Evolutionary conservation across 2,329 filamentous ascomycete species (phyloP).

Genomic region (Aspergillus texensis): DNA sequence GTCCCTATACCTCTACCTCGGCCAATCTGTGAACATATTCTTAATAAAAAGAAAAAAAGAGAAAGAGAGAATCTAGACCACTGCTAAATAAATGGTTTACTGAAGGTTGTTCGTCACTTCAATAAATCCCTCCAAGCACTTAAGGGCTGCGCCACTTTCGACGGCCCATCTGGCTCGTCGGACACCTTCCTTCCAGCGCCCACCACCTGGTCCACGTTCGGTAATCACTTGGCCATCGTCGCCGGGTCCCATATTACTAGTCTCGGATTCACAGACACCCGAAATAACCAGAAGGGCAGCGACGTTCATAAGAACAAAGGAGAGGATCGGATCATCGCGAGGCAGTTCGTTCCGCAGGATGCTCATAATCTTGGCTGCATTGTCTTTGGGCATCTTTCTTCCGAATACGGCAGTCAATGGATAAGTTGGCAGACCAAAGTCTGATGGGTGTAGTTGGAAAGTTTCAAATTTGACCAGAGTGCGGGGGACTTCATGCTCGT

Average conservation of each 20-base stretch:
- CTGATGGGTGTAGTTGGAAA: constrained; percentile 77
- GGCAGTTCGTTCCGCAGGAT: constrained; percentile 75
- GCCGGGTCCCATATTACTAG: constrained; percentile 74
- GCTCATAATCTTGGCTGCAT: constrained; percentile 78
- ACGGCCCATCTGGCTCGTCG: constrained; percentile 86
- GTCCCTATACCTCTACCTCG: neutral
- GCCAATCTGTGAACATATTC: neutral
- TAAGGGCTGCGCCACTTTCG: constrained; percentile 81
- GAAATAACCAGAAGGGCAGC: constrained; percentile 84
- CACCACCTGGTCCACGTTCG: constrained; percentile 81
- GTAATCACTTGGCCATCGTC: constrained; percentile 79
- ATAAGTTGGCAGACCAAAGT: constrained; percentile 81
- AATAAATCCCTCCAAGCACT: constrained; percentile 80
- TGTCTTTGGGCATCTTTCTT: constrained; percentile 82
- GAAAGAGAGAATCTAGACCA: neutral
- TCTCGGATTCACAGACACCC: constrained; percentile 82
- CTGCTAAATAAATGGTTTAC: constrained; percentile 11
- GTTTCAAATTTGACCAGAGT: constrained; percentile 66
- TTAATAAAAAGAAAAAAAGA: constrained; percentile 2
- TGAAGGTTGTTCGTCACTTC: constrained; percentile 68
- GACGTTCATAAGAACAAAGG: constrained; percentile 94
- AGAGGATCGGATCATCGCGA: constrained; percentile 78
- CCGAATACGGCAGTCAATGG: constrained; percentile 77
- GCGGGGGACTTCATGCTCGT: constrained; percentile 35
- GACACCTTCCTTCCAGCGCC: constrained; percentile 94